phyloP scores from a whole-genome alignment of 805 yeast species.

The Metschnikowia santaceciliae region DNA sequence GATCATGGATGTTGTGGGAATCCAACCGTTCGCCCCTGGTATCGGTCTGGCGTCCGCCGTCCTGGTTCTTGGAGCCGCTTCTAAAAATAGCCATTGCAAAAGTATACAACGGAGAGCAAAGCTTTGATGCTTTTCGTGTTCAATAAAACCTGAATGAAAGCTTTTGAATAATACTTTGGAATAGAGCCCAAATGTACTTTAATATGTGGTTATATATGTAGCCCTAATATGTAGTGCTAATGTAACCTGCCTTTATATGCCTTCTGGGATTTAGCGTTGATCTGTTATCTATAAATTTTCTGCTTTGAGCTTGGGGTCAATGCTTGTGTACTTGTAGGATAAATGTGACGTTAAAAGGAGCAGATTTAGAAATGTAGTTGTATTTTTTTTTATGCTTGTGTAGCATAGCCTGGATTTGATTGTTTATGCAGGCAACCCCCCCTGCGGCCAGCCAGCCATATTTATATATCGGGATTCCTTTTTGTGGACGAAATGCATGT shows the following conservation, averaged over 20 bases:
- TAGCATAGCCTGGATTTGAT: conserved; percentile 2
- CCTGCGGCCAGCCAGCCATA: conserved; percentile 2
- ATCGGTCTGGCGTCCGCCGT: conserved; percentile 23
- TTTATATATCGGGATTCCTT: background rate
- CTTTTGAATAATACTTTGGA: too few relatives aligned
- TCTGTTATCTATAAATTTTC: background rate
- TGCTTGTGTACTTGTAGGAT: too few relatives aligned
- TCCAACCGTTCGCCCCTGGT: conserved; percentile 5
- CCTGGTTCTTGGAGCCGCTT: conserved; percentile 20
- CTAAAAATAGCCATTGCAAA: conserved; percentile 18
- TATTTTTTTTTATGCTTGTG: background rate
- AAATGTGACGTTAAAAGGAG: too few relatives aligned
- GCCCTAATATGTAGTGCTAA: too few relatives aligned
- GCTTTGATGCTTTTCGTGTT: too few relatives aligned
- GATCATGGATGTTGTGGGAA: conserved; percentile 53
- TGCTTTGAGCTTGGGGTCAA: too few relatives aligned
- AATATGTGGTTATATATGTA: too few relatives aligned
- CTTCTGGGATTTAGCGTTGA: too few relatives aligned
- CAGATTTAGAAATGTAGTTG: background rate
- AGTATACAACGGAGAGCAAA: background rate
- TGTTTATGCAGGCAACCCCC: background rate
- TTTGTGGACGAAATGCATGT: background rate
- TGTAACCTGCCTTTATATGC: too few relatives aligned
- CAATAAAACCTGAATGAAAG: background rate
- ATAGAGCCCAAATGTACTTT: too few relatives aligned